A percentile compares a stretch with the other conserved stretches of the same genome.
These are phyloP conservation scores for Pseudogymnoascus sp. DNA, from an alignment of 2,329 filamentous ascomycete genomes.

Conservation along the genomic window DNA sequence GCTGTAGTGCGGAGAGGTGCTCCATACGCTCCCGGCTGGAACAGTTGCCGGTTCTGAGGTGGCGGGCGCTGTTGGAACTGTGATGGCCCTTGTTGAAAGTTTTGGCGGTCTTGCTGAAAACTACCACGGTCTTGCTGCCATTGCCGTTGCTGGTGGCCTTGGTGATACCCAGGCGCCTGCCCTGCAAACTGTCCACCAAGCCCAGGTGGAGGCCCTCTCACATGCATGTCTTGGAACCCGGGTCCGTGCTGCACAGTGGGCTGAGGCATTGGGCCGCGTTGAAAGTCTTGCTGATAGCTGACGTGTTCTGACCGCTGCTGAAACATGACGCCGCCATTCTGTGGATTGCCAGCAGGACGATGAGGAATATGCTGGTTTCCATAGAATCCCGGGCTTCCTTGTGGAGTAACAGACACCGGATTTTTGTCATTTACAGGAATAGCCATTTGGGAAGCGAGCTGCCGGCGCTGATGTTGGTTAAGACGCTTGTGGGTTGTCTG, in stretches of 20 bases:
- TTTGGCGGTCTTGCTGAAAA: background rate
- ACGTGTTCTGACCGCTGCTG: slow-evolving; percentile 16
- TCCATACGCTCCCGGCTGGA: slow-evolving; percentile 22
- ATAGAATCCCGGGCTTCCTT: background rate
- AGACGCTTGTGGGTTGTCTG: slow-evolving; percentile 16
- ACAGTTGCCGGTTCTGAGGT: slow-evolving; percentile 26
- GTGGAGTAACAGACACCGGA: slow-evolving; percentile 13
- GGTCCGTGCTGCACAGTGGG: slow-evolving; percentile 12
- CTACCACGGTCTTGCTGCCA: slow-evolving; percentile 4
- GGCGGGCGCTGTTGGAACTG: slow-evolving; percentile 11
- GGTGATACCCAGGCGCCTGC: background rate
- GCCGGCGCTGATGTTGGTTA: slow-evolving; percentile 21
- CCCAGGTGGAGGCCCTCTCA: background rate
- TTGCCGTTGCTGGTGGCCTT: background rate
- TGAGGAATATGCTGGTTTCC: slow-evolving; percentile 10
- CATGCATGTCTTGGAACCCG: background rate
- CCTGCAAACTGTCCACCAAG: background rate
- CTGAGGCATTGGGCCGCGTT: slow-evolving; percentile 22
- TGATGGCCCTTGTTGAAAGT: background rate
- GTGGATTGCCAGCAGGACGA: background rate
- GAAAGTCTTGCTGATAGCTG: slow-evolving; percentile 19
- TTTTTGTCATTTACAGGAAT: slow-evolving; percentile 12
- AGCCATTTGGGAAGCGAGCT: slow-evolving; percentile 11
- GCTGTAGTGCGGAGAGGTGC: slow-evolving; percentile 9
- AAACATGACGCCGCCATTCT: slow-evolving; percentile 12